These are phyloP conservation scores for Paulownia fortunei DNA, from an alignment of 257 asterid genomes.

Conservation along the genomic window DNA sequence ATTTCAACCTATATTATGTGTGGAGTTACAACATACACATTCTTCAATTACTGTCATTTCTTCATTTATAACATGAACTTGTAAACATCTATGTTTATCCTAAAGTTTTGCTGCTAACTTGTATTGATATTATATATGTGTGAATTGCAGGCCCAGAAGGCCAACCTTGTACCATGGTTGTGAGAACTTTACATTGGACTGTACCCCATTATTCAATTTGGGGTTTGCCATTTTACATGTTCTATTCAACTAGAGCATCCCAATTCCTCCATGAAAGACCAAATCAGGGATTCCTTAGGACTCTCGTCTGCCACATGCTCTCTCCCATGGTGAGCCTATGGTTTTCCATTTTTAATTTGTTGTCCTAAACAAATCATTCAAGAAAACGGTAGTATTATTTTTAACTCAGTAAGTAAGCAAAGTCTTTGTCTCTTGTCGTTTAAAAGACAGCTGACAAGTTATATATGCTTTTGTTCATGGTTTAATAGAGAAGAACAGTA, in stretches of 20 bases:
- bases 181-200: slow-evolving; percentile 86
- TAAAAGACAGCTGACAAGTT: neutral
- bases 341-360: too few species aligned
- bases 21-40: too few species aligned
- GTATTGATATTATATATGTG: too few species aligned
- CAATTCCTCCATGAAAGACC: slow-evolving; percentile 85
- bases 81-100: too few species aligned
- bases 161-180: slow-evolving; percentile 79
- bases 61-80: too few species aligned
- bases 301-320: slow-evolving; percentile 58
- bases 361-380: too few species aligned
- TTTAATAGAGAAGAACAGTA: slow-evolving; percentile 57
- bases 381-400: too few species aligned
- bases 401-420: too few species aligned
- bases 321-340: slow-evolving; percentile 91
- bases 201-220: slow-evolving; percentile 92
- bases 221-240: slow-evolving; percentile 90
- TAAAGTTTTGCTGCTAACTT: too few species aligned
- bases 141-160: slow-evolving; percentile 78
- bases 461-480: neutral
- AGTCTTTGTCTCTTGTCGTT: neutral
- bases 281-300: slow-evolving; percentile 74
- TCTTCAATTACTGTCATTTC: neutral
- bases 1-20: too few species aligned
- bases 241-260: slow-evolving; percentile 88